A percentile compares a stretch with the other conserved stretches of the same genome.
These are phyloP conservation scores for Closterium sp. DNA, from an alignment of 139 green algal species.

Conservation along the genomic window DNA sequence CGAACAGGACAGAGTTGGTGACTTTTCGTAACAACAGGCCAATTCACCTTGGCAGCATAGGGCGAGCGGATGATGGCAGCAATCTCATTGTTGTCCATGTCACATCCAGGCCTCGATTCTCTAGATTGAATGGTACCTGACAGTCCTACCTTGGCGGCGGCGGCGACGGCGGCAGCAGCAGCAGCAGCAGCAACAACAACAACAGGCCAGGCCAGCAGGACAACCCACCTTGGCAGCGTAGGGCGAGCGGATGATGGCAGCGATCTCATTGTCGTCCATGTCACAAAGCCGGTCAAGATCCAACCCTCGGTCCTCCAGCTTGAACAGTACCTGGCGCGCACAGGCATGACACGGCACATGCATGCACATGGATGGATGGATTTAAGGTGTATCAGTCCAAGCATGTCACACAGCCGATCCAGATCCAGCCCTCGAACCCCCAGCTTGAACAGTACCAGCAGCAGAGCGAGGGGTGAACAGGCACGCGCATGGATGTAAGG, in stretches of 20 bases:
- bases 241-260: conserved; percentile 75
- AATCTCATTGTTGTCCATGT: conserved; percentile 85
- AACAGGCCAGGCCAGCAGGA: background rate
- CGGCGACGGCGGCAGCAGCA: no score
- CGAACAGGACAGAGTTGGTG: no score
- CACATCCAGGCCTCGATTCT: conserved; percentile 26
- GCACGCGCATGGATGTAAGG: no score
- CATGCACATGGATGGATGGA: no score
- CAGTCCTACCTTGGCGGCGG: conserved; percentile 75
- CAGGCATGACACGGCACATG: no score
- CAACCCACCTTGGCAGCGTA: conserved; percentile 59
- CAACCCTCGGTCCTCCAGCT: conserved; percentile 76
- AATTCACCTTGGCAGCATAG: background rate
- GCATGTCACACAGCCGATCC: conserved; percentile 82
- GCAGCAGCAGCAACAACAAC: conserved; percentile 74
- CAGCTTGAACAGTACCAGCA: conserved; percentile 83
- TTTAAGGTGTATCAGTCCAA: conserved; percentile 56
- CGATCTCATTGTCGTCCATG: conserved; percentile 84
- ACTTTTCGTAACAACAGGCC: no score
- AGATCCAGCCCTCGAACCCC: conserved; percentile 21
- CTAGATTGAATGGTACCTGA: conserved; percentile 57
- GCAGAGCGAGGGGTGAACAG: no score
- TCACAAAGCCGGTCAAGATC: conserved; percentile 80
- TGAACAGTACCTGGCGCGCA: conserved; percentile 75
- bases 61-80: conserved; percentile 27